Base-by-base conservation (phyloP, 2,329 filamentous ascomycete species). In the Epichloe bromicola region DNA sequence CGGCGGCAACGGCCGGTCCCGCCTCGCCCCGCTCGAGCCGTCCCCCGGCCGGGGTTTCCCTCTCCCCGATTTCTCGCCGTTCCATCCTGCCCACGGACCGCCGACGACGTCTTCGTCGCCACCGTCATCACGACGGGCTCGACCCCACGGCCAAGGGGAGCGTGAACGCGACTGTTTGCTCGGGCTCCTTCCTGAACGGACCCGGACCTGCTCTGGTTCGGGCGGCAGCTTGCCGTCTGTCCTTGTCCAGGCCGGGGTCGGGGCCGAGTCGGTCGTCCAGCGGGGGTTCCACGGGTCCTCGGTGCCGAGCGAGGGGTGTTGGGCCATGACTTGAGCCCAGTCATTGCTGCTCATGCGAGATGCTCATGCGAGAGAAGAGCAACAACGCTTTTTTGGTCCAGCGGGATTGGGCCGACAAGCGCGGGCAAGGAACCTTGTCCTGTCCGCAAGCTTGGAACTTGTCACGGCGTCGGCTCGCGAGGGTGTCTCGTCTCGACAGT, bases 251-350 rank as follows among this genome's bases (percentile, higher is more conserved):
- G 61, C 67, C 14, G 63, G 58, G 64, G 61, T 67, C 5, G 19
- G 5, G n/a, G 63, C 58, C 52, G 59, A 54, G 48, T 65, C 61
- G 53, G 68, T 69, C 53, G 73, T 71, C 78, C 78, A 80, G 65
- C 23, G 78, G 78, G 58, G 76, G 65, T 74, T 74, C 78, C 78
- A 81, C 59, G 78, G 77, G 76, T 81, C 76, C 63, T 81, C 78
- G 78, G 81, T 81, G 56, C 61, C 67, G 63, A 56, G 15, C 12
- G 43, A 14, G 30, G 19, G 36, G 2, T 23, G 26, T 1, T 12
- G 45, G 34, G 23, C n/a, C 17, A 36, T 45, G 26, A 30, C 4
- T 11, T 11, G 10, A 11, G 4, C 30, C 30, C 30, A 11, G 1
- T 30, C 30, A 30, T 30, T 30, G 30, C 30, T 30, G 30, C 4